Evolutionary conservation across 2,329 filamentous ascomycete genomes (phyloP), one percentile per base, ranked within the genome.

Genomic region (Lachnellula subtilissima): DNA sequence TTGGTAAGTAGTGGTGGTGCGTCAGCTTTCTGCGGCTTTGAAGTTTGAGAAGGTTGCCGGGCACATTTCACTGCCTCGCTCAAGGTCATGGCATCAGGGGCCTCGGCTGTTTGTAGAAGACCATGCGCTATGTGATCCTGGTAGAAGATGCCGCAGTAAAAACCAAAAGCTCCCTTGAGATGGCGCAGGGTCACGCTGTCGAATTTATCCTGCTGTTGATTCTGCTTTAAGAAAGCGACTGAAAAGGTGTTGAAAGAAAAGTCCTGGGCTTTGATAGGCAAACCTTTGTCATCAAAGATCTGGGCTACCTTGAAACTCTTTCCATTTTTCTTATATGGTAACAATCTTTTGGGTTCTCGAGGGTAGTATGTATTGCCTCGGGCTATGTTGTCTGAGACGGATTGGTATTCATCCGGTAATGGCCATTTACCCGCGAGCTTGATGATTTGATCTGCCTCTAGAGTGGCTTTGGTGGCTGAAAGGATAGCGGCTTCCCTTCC

Each of bases 211-310:
- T 32, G 28, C 9, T 32, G 28, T 4, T 23, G 19, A 39, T 59
- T 52, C 4, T 50, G n/a, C n/a, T 12, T 52, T 11, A 61, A 37
- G 46, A 63, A 60, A 5, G 46, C 28, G 4, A 52, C 45, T 5
- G 53, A 50, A 23, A 60, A 63, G 2, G 12, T 28, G 14, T 58
- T 54, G 35, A 54, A 60, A 1, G 53, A 60, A 23, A 63, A 54
- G 5, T 61, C 53, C 19, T 56, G 50, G 8, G 52, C 47, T 25
- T 54, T 48, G 17, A 61, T 45, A 2, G 57, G 61, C 23, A 51
- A 53, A 2, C 53, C 56, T 14, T 55, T 23, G 7, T 14, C 7
- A 40, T 51, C 36, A 5, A 59, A 52, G 12, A 56, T 9, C 39
- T 56, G 40, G 6, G 23, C 22, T 4, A 59, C 5, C 4, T 25